phyloP scores from a whole-genome alignment of 148 eudicot genomes.

The Camellia sinensis region DNA sequence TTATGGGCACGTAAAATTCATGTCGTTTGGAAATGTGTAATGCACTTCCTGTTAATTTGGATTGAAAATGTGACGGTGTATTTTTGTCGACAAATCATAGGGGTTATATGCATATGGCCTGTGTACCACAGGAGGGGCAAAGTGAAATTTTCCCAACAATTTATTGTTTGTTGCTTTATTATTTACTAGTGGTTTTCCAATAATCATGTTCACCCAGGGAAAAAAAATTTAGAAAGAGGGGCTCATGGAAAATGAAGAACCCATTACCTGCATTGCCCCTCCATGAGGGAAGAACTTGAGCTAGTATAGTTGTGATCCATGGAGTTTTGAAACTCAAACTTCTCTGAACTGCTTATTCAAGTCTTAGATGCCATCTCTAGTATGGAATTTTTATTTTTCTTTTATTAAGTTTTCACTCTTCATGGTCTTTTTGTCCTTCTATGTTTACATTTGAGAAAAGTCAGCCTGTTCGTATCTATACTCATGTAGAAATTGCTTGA shows the following conservation, averaged over 20 bases:
- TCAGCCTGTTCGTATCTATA: background rate
- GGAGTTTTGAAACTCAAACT: constrained; percentile 1
- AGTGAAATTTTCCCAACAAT: background rate
- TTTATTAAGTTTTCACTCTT: background rate
- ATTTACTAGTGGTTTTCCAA: background rate
- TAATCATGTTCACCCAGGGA: too few relatives aligned
- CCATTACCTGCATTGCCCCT: background rate
- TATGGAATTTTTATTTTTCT: too few relatives aligned
- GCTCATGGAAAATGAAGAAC: background rate
- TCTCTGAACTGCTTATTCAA: too few relatives aligned
- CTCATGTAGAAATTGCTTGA: background rate
- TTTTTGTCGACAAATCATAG: too few relatives aligned
- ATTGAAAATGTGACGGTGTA: too few relatives aligned
- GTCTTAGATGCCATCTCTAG: too few relatives aligned
- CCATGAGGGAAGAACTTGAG: too few relatives aligned
- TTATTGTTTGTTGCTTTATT: background rate
- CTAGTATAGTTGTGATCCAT: background rate
- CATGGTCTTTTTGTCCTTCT: background rate
- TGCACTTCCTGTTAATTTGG: too few relatives aligned
- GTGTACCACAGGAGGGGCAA: too few relatives aligned
- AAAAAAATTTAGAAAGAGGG: background rate
- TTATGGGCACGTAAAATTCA: too few relatives aligned
- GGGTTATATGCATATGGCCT: too few relatives aligned
- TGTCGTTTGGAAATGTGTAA: too few relatives aligned
- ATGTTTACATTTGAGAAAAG: background rate